Evolutionary conservation across 2,329 filamentous ascomycete species (phyloP).

Genomic region (Pseudophaeomoniella oleicola): DNA sequence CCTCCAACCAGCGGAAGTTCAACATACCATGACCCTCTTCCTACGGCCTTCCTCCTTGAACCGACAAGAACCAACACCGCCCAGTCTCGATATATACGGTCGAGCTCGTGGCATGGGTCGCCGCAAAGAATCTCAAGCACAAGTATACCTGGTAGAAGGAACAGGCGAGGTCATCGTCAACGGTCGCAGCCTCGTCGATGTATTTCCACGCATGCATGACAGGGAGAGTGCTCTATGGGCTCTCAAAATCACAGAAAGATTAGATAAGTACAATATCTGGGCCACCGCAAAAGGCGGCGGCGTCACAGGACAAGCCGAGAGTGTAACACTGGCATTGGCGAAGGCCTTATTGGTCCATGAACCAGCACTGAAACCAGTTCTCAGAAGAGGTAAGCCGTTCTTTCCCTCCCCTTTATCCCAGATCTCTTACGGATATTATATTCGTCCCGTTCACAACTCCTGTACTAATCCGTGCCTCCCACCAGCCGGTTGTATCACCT

Average conservation of each 20-base stretch:
- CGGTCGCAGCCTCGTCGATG: conserved; percentile 66
- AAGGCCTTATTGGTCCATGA: conserved; percentile 85
- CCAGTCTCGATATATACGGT: conserved; percentile 59
- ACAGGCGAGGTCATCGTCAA: conserved; percentile 84
- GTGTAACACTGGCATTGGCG: conserved; percentile 75
- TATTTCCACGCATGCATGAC: conserved; percentile 80
- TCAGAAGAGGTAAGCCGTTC: conserved; percentile 65
- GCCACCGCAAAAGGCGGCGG: conserved; percentile 73
- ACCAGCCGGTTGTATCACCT: conserved; percentile 78
- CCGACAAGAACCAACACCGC: conserved; percentile 47
- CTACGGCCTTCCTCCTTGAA: conserved; percentile 60
- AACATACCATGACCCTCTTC: conserved; percentile 51
- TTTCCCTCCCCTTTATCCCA: too few relatives aligned
- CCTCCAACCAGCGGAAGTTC: conserved; percentile 58
- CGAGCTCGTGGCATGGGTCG: conserved; percentile 67
- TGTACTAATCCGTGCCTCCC: too few relatives aligned
- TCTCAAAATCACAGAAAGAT: conserved; percentile 61
- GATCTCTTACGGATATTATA: too few relatives aligned
- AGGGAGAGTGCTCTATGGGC: conserved; percentile 90
- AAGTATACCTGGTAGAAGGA: conserved; percentile 81
- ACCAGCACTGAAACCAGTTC: conserved; percentile 71
- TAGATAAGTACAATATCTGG: conserved; percentile 98
- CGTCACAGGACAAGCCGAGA: conserved; percentile 89
- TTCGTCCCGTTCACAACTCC: not conserved
- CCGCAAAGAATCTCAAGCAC: conserved; percentile 75